Base-by-base conservation (phyloP, 1,139 yeast species). In the Geotrichum phurueaensis region DNA sequence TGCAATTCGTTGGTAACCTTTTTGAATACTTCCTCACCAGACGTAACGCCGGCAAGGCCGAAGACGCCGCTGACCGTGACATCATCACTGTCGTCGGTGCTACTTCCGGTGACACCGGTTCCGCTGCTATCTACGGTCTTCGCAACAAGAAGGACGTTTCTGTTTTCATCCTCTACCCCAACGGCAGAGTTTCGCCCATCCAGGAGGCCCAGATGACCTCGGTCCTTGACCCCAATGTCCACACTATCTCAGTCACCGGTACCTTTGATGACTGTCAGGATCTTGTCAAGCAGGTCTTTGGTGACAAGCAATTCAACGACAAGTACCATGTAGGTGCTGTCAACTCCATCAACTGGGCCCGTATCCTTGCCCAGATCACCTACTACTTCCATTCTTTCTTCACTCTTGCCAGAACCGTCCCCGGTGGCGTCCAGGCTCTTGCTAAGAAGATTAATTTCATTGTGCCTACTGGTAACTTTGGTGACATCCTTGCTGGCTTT, bases 191-290 rank as follows among this genome's bases (percentile, higher is more conserved):
- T 60, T 91, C 98, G 47, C 97, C 97, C 55, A 88, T 94, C 65
- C 99, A 94, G 79, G 99, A 94, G 78, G 91, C 89, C 68, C 99
- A 95, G 77, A 94, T 94, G 99, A 89, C 99, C 57, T 91, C 98
- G 4, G 99, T 95, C n/a, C 83, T 86, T 62, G 99, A 94, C 73
- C 78, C 84, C 57, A 94, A 94, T 70, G 97, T 94, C 50, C 99
- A 94, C 76, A 92, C 97, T 36, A 81, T 94, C 66, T 89, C 97
- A 5, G 97, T 94, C 53, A 88, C 86, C 67, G 99, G 99, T 66
- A 90, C 97, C 29, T 94, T 94, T 73, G 99, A 94, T 75, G 98
- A 94, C 76, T 94, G 99, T 76, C 99, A 94, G 78, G 97, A 91
- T 71, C 84, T 92, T 63, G 98, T 94, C 65, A 95, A 94, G 77